These are phyloP conservation scores for Oryza nivara DNA, from an alignment of 176 grass and related monocot species.

Conservation along the genomic window DNA sequence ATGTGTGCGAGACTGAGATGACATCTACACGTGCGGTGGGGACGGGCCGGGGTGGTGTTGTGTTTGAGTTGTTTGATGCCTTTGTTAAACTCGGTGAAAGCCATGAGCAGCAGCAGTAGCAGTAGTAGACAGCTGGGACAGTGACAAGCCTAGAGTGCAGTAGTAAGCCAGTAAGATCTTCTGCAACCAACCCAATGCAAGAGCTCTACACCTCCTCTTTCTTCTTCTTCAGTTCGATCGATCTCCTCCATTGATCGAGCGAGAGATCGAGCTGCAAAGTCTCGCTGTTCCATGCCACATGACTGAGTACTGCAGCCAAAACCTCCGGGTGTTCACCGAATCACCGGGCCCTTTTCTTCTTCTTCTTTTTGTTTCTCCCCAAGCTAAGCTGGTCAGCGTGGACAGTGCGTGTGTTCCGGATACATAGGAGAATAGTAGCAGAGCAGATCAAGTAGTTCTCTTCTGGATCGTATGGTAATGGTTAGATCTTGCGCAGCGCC, in stretches of 20 bases:
- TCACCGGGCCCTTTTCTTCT: background rate
- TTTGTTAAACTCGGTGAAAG: conserved; percentile 70
- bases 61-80: conserved; percentile 25
- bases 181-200: background rate
- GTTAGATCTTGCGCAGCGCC: too few species aligned
- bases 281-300: background rate
- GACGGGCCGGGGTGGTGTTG: background rate
- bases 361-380: background rate
- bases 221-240: too few species aligned
- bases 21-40: conserved; percentile 82
- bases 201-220: too few species aligned
- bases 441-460: background rate
- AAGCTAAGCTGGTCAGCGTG: background rate
- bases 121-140: conserved; percentile 52
- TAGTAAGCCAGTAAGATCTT: conserved; percentile 30
- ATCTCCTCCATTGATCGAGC: background rate
- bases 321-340: background rate
- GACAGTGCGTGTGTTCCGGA: background rate
- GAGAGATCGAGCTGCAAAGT: background rate
- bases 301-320: background rate
- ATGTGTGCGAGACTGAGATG: conserved; percentile 63
- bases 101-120: conserved; percentile 29
- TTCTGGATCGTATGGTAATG: too few species aligned
- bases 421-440: background rate
- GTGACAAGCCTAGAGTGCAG: conserved; percentile 50